A percentile compares a stretch with the other conserved stretches of the same genome.
Conservation (phyloP, 1,284 basidiomycete genomes). For the Trichosporon asahii region DNA sequence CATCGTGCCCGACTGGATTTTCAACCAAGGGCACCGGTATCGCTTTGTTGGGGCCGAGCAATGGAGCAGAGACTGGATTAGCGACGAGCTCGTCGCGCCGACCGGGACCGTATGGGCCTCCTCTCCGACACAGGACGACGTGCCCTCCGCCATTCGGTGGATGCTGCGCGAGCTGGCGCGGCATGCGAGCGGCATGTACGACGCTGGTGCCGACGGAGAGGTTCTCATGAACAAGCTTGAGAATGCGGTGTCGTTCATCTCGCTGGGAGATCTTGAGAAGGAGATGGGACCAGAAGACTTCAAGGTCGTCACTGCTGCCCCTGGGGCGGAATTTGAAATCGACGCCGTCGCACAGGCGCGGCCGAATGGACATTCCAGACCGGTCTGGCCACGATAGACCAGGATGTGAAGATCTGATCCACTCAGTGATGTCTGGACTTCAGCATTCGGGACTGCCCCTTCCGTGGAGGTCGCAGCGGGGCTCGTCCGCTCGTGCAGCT, state of each 20-base stretch:
- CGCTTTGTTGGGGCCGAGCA: neutral
- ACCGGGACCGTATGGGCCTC: neutral
- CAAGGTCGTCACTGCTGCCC: constrained; percentile 1
- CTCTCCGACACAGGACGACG: neutral
- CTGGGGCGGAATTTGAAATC: neutral
- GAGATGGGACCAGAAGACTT: constrained; percentile 77
- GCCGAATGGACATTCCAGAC: constrained; percentile 1
- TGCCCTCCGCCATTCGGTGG: neutral
- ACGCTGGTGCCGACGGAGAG: neutral
- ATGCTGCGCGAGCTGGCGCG: neutral
- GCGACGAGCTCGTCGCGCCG: neutral
- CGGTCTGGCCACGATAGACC: neutral
- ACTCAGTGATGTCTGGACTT: too few species aligned
- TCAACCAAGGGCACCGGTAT: constrained; percentile 28
- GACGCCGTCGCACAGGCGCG: neutral
- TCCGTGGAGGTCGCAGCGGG: too few species aligned
- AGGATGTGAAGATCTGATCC: neutral
- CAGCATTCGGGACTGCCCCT: too few species aligned
- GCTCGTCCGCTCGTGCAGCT: too few species aligned
- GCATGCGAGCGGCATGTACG: neutral
- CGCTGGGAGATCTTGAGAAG: constrained; percentile 73
- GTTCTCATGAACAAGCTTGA: neutral
- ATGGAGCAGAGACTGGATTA: constrained; percentile 9
- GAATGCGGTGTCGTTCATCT: constrained; percentile 56
- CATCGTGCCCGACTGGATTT: constrained; percentile 41